Evolutionary conservation across 441 rosid genomes (phyloP).

Genomic region (Bruguiera hainesii): DNA sequence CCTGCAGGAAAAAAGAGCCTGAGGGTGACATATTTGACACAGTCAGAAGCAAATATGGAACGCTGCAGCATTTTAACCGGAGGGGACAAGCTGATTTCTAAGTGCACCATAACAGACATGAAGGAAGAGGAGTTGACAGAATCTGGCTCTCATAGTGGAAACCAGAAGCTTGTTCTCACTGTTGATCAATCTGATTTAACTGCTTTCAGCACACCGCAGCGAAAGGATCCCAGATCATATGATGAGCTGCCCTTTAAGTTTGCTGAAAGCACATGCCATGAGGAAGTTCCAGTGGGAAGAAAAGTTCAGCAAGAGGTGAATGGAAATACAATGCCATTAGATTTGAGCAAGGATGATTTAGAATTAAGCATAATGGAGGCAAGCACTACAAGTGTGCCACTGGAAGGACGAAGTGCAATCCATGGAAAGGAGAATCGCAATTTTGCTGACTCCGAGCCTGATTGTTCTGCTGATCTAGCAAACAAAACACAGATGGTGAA

Average conservation of each 20-base stretch:
- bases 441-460: slow-evolving; percentile 16
- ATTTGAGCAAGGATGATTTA: slow-evolving; percentile 5
- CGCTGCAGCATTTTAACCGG: too few relatives aligned
- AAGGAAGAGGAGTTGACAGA: not conserved
- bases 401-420: slow-evolving; percentile 19
- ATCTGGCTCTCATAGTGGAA: not conserved
- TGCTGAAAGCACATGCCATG: slow-evolving; percentile 4
- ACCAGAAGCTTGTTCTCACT: slow-evolving; percentile 10
- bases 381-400: slow-evolving; percentile 8
- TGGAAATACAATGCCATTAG: slow-evolving; percentile 17
- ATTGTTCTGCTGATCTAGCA: slow-evolving; percentile 16
- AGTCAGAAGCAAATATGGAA: too few relatives aligned
- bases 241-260: not conserved
- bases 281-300: slow-evolving; percentile 14
- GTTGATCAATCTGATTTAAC: slow-evolving; percentile 4
- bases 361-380: not conserved
- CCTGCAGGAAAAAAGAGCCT: not conserved
- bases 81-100: too few relatives aligned
- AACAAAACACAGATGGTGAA: slow-evolving; percentile 27
- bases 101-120: not conserved
- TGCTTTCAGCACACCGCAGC: not conserved
- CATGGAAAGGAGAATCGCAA: slow-evolving; percentile 24
- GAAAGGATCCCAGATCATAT: slow-evolving; percentile 8
- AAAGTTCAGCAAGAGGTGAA: slow-evolving; percentile 13
- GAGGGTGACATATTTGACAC: not conserved